phyloP scores from a whole-genome alignment of 768 basidiomycete genomes.

The Boletus vinaceobasis region DNA sequence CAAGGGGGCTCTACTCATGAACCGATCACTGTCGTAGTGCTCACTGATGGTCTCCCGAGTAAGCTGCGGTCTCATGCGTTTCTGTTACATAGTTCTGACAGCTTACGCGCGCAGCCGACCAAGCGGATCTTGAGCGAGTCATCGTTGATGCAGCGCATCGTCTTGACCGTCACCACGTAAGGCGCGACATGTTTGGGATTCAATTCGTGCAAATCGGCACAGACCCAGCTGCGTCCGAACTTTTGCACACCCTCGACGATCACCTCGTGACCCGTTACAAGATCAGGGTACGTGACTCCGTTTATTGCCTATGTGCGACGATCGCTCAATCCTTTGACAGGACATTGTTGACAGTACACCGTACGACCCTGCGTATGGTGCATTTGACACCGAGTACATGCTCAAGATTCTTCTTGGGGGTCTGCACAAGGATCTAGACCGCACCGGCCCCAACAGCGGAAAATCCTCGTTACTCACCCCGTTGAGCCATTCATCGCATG shows the following conservation, averaged over 20 bases:
- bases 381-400: constrained; percentile 35
- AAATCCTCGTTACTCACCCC: constrained; percentile 13
- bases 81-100: neutral
- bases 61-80: neutral
- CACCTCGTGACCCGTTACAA: constrained; percentile 31
- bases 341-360: constrained; percentile 49
- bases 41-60: constrained; percentile 32
- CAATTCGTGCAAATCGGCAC: constrained; percentile 44
- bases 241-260: constrained; percentile 40
- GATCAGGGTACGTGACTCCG: constrained; percentile 23
- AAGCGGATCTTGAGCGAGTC: too few relatives aligned
- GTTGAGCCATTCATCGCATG: neutral
- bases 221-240: constrained; percentile 25
- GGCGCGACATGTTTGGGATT: constrained; percentile 40
- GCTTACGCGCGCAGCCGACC: constrained; percentile 23
- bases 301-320: neutral
- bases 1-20: constrained; percentile 26
- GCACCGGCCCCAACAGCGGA: neutral
- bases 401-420: constrained; percentile 33
- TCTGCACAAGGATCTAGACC: constrained; percentile 18
- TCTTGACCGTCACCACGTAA: constrained; percentile 35
- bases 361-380: constrained; percentile 28
- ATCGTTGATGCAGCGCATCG: constrained; percentile 26
- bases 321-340: constrained; percentile 15
- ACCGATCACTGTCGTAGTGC: constrained; percentile 35